These are phyloP conservation scores for Debaryomyces sp. DNA, from an alignment of 1,139 yeast genomes.

Conservation along the genomic window DNA sequence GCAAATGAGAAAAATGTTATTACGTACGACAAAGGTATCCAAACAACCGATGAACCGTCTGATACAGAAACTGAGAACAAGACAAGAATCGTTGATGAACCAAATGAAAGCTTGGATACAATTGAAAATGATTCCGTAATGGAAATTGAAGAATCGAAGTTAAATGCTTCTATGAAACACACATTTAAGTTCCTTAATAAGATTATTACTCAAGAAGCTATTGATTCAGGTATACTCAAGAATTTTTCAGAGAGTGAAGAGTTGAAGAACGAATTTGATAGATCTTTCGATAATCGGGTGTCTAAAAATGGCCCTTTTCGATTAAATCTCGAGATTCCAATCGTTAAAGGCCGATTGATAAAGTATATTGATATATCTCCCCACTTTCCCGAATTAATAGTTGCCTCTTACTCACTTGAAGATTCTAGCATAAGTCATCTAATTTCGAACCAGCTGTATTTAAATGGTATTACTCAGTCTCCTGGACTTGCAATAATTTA, in stretches of 20 bases:
- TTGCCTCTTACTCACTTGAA: conserved; percentile 30
- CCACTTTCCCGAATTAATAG: conserved; percentile 42
- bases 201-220: conserved; percentile 14
- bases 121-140: background rate
- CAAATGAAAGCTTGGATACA: background rate
- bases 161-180: conserved; percentile 18
- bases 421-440: background rate
- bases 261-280: background rate
- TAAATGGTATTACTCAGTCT: conserved; percentile 15
- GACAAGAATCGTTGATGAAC: background rate
- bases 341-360: conserved; percentile 25
- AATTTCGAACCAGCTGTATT: background rate
- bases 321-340: background rate
- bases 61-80: background rate
- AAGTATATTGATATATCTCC: conserved; percentile 45
- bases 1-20: conserved; percentile 19
- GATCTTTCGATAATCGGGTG: background rate
- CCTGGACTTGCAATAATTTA: conserved; percentile 44
- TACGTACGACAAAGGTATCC: conserved; percentile 36
- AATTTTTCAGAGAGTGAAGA: conserved; percentile 14
- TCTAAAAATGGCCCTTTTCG: conserved; percentile 1
- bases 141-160: conserved; percentile 5
- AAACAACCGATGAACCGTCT: conserved; percentile 11
- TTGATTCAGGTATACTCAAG: conserved; percentile 11
- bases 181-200: conserved; percentile 22